Evolutionary conservation across 495 filamentous ascomycete genomes (phyloP), one percentile per base, ranked within the genome.

Genomic region (Penicillium antarcticum): DNA sequence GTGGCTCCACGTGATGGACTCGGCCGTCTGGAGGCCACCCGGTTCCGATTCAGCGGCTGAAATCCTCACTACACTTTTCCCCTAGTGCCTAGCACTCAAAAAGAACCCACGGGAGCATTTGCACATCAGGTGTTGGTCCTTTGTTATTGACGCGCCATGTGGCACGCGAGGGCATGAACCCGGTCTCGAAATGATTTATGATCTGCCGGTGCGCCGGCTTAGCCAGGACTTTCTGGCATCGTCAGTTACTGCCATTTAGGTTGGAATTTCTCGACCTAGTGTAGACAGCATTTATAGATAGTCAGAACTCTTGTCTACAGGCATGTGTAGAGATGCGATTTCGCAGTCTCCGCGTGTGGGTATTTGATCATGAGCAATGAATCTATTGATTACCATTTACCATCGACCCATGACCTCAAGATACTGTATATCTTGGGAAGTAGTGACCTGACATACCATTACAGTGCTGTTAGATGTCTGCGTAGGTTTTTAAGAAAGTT

Each of bases 1-100:
- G 87, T 99, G 11, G 92, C 92, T 17, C 92, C 92, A n/a, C 72
- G 92, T 48, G 92, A 96, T 58, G 92, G 92, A 4, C 76, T 97
- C 36, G 92, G 92, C 6, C 77, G 87, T 55, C 68, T 97, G 35
- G 89, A 95, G 70, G 89, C 89, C 7, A 80, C 84, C 44, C 82
- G 88, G 35, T 97, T 97, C 74, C 86, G 87, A 57, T 97, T 95
- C 63, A 78, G 72, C 55, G 87, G 87, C 51, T 81, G 74, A 67
- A 35, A 52, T 40, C 71, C 33, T 48, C 41, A 18, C 39, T 61
- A 54, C 58, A 63, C 37, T 57, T 48, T 50, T 51, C 26, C 45
- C 37, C 21, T 23, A 42, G 55, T 45, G 32, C 40, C 34, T 26
- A 21, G 47, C 37, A 53, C 60, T 48, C 41, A 38, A 52, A 43